Evolutionary conservation across 2,329 filamentous ascomycete species (phyloP).

Genomic region (Fusarium sp.): DNA sequence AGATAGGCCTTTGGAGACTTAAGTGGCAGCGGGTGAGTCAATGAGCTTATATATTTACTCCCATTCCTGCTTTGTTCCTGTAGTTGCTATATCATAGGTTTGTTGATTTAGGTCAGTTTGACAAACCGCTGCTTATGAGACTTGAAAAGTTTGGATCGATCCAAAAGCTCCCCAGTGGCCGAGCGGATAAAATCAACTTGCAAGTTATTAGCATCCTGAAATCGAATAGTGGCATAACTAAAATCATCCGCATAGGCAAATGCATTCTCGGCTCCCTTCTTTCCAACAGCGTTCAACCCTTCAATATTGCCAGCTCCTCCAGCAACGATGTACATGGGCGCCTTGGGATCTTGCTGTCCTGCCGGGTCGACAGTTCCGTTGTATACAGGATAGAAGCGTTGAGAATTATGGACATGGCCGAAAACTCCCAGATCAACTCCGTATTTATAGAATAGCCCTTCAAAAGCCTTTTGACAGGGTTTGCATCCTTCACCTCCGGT

Average conservation of each 20-base stretch:
- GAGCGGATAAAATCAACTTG: constrained; percentile 22
- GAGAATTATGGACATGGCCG: constrained; percentile 29
- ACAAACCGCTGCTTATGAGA: constrained; percentile 23
- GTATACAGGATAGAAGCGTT: constrained; percentile 19
- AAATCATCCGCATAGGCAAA: constrained; percentile 35
- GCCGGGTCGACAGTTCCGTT: constrained; percentile 21
- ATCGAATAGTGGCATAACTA: constrained; percentile 27
- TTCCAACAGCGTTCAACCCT: constrained; percentile 14
- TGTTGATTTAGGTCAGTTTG: not conserved
- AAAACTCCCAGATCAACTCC: constrained; percentile 25
- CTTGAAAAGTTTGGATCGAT: constrained; percentile 21
- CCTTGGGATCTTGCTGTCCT: constrained; percentile 22
- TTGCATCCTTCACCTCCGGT: constrained; percentile 48
- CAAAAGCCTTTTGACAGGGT: constrained; percentile 30
- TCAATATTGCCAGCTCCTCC: constrained; percentile 30
- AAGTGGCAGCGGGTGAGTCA: too few species aligned
- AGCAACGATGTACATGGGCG: constrained; percentile 29
- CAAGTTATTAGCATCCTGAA: constrained; percentile 14
- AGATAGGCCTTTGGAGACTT: too few species aligned
- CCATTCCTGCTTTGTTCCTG: too few species aligned
- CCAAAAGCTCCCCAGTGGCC: constrained; percentile 11
- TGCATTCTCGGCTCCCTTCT: constrained; percentile 3
- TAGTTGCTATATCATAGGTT: too few species aligned
- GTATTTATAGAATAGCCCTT: constrained; percentile 25
- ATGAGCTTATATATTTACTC: too few species aligned